Evolutionary conservation across 768 basidiomycete species (phyloP).

Genomic region (Ramaria sp.): DNA sequence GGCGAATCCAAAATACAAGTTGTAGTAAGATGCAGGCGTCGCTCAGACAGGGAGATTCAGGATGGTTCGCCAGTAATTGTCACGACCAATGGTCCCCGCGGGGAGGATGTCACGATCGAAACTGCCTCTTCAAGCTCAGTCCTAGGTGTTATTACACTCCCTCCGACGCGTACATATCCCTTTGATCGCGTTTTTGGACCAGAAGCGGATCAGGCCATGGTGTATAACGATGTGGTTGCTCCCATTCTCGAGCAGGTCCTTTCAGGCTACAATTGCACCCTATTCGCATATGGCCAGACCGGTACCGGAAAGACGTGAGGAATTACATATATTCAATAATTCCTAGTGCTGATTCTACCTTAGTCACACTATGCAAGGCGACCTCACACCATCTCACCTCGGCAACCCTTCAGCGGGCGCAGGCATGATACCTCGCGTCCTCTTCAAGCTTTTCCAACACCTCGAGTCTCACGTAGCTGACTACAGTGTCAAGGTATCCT

Average conservation of each 20-base stretch:
- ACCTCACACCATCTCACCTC: conserved; percentile 70
- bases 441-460: conserved; percentile 84
- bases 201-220: conserved; percentile 88
- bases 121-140: conserved; percentile 58
- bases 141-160: conserved; percentile 62
- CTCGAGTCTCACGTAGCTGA: conserved; percentile 71
- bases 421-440: conserved; percentile 90
- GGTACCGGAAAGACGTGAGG: conserved; percentile 97
- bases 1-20: conserved; percentile 86
- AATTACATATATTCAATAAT: background rate
- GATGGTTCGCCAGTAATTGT: conserved; percentile 86
- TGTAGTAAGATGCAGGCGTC: conserved; percentile 78
- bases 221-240: conserved; percentile 88
- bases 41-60: conserved; percentile 76
- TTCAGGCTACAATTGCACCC: conserved; percentile 90
- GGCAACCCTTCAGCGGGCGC: conserved; percentile 83
- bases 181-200: conserved; percentile 96
- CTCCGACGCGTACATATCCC: conserved; percentile 77
- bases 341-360: conserved; percentile 9
- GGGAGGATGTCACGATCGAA: conserved; percentile 72
- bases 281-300: conserved; percentile 98
- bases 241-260: conserved; percentile 93
- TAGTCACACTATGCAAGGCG: conserved; percentile 94
- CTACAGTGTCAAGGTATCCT: conserved; percentile 89
- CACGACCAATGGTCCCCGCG: conserved; percentile 63